Base-by-base conservation (phyloP, 1,139 yeast species). In the Debaryomyces nepalensis region DNA sequence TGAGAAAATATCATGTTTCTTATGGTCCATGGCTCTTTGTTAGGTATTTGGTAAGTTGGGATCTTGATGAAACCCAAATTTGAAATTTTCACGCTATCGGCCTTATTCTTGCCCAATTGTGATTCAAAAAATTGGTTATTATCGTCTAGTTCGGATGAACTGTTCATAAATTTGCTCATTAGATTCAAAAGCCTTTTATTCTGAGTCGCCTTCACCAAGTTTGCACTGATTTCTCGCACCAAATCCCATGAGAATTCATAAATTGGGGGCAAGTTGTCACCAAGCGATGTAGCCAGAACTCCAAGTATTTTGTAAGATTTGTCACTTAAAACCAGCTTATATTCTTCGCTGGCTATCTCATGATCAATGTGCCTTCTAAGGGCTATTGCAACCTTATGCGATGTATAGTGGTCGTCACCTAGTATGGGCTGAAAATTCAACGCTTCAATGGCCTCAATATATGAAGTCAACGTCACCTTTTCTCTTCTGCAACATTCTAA, bases 391-490 rank as follows among this genome's bases (percentile, higher is more conserved):
- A 61, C 55, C 37, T 55, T 59, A 41, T 55, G 57, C 19, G 62
- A 49, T 4, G 66, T 53, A 43, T 64, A 58, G 33, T 53, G 50
- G 3, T 50, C 27, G 7, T 58, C 50, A 0, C 67, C 65, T 37
- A 60, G 57, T 4, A 68, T 41, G 1, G 71, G 70, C 26, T 55
- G 58, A 33, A 71, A 54, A 1, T 68, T 60, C 26, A 60, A 44
- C 1, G 64, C 60, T 15, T 58, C 55, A 3, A 63, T 50, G 2
- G 56, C 51, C 38, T 60, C 58, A 10, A 71, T 41, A 42, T 64
- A 71, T 2, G 76, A 48, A 1, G 78, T 70, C 19, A 73, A 45
- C 2, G 75, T 63, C 4, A 70, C 74, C 3, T 52, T 48, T 26
- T 65, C 48, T 30, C 47, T 43, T 45, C 62, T 68, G 48, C 77